These are phyloP conservation scores for Cytospora paraplurivora DNA, from an alignment of 2,329 filamentous ascomycete genomes.

Conservation along the genomic window DNA sequence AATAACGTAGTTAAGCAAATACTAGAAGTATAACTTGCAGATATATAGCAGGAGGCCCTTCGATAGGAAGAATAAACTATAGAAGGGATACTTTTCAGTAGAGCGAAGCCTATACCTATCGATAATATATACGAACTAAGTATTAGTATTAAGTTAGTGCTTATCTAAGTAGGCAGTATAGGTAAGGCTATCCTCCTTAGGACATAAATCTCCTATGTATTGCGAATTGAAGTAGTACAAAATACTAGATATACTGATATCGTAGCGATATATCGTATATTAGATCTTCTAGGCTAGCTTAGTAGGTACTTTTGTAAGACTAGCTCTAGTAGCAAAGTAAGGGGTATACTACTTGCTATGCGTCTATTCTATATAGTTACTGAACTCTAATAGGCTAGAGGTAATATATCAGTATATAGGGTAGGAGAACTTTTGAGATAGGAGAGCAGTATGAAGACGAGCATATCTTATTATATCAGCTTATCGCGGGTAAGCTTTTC, in stretches of 20 bases:
- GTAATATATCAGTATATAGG: neutral
- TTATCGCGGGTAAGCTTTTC: neutral
- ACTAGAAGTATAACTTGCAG: neutral
- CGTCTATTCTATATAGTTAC: neutral
- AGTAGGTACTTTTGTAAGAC: too few relatives aligned
- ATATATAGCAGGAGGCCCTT: neutral
- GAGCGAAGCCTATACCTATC: neutral
- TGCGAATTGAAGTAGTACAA: neutral
- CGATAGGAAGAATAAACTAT: neutral
- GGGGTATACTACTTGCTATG: neutral
- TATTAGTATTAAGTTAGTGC: neutral
- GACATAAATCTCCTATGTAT: neutral
- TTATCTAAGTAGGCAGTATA: neutral
- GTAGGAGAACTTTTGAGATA: neutral
- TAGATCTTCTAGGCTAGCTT: neutral
- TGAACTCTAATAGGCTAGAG: neutral
- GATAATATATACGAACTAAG: neutral
- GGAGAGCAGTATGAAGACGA: neutral
- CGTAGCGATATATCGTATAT: neutral
- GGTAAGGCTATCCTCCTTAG: neutral
- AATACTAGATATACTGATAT: neutral
- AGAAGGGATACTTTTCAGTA: neutral
- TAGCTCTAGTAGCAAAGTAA: neutral
- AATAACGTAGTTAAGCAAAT: neutral
- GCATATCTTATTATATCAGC: neutral